phyloP scores from a whole-genome alignment of 2,329 filamentous ascomycete genomes.

The Aspergillus transmontanensis region DNA sequence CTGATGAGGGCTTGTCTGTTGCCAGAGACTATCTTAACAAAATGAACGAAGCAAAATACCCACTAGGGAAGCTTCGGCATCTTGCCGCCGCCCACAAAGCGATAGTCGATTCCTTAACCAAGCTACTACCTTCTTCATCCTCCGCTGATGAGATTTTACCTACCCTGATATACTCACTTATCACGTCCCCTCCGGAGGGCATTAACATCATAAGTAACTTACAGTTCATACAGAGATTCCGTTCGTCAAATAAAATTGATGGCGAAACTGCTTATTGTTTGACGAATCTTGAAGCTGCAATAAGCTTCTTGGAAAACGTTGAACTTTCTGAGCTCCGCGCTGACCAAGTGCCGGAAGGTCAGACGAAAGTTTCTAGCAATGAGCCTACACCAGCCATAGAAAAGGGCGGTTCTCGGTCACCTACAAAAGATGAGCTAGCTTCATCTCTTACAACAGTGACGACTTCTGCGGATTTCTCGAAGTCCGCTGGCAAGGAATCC shows the following conservation, averaged over 20 bases:
- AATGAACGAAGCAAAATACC: conserved; percentile 87
- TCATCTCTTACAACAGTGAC: conserved; percentile 32
- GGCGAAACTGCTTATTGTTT: conserved; percentile 95
- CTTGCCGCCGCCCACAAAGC: conserved; percentile 87
- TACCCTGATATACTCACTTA: conserved; percentile 92
- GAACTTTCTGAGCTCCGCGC: conserved; percentile 85
- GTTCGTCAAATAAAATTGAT: conserved; percentile 81
- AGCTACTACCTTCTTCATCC: conserved; percentile 69
- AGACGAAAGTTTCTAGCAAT: conserved; percentile 56
- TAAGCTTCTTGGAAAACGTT: conserved; percentile 92
- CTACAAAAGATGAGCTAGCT: conserved; percentile 27
- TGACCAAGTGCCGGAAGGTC: conserved; percentile 73
- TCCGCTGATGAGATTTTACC: conserved; percentile 97
- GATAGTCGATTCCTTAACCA: conserved; percentile 83
- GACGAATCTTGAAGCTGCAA: conserved; percentile 91
- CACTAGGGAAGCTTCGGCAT: conserved; percentile 85
- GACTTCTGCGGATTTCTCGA: conserved; percentile 33
- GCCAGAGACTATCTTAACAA: conserved; percentile 71
- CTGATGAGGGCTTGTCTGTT: conserved; percentile 70
- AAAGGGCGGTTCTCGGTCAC: conserved; percentile 28
- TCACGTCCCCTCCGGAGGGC: conserved; percentile 82
- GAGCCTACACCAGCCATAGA: conserved; percentile 28
- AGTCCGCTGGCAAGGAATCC: conserved; percentile 29
- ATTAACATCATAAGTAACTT: conserved; percentile 92
- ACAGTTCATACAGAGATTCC: conserved; percentile 91